Percentiles rank a stretch among this genome's conserved stretches.
Evolutionary conservation across 2,329 filamentous ascomycete species (phyloP).

Genomic region (Exophiala spinifera): DNA sequence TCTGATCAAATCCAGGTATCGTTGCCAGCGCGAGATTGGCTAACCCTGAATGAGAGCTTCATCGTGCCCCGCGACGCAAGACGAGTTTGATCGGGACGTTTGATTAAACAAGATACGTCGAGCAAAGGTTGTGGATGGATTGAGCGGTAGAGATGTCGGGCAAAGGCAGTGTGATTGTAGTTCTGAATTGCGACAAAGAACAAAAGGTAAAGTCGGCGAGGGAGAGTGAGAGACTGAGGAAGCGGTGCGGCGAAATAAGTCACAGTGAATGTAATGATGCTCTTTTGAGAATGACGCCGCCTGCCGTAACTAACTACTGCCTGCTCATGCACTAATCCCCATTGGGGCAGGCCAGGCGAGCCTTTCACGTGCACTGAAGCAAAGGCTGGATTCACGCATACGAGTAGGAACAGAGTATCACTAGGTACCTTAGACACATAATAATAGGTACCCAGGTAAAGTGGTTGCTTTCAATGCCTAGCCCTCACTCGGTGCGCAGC

Average conservation of each 20-base stretch:
- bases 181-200: not conserved
- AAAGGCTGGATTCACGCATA: not conserved
- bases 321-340: not conserved
- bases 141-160: no score
- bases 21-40: constrained; percentile 24
- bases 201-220: constrained; percentile 30
- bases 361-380: not conserved
- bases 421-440: no score
- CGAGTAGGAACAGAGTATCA: no score
- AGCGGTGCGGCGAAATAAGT: not conserved
- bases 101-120: constrained; percentile 32
- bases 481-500: no score
- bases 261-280: constrained; percentile 1
- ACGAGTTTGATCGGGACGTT: not conserved
- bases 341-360: not conserved
- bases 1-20: constrained; percentile 23
- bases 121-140: no score
- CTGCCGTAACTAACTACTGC: constrained; percentile 3
- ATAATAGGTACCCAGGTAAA: no score
- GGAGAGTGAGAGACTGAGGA: constrained; percentile 6
- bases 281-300: constrained; percentile 7
- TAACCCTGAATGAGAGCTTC: constrained; percentile 71
- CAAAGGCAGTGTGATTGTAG: not conserved
- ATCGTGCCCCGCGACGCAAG: constrained; percentile 46
- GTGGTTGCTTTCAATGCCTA: no score